phyloP scores from a whole-genome alignment of 2,329 filamentous ascomycete genomes.

The Fusarium sp. region DNA sequence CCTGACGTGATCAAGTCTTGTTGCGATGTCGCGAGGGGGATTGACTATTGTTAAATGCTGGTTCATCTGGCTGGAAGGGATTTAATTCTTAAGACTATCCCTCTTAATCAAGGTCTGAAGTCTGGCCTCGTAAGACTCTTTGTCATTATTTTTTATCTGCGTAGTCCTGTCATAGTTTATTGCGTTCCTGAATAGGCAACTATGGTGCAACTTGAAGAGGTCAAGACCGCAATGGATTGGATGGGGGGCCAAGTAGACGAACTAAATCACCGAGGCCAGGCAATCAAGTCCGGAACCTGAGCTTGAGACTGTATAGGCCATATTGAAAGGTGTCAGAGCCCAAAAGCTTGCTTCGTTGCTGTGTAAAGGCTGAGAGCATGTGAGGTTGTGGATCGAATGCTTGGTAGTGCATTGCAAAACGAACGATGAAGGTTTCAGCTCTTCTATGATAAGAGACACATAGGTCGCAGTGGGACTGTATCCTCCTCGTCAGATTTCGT shows the following conservation, averaged over 20 bases:
- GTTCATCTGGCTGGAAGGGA: neutral
- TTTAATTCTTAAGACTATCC: neutral
- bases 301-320: conserved; percentile 12
- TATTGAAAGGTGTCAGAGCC: neutral
- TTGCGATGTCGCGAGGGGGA: neutral
- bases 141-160: conserved; percentile 21
- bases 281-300: neutral
- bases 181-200: conserved; percentile 31
- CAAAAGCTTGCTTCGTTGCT: conserved; percentile 8
- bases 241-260: neutral
- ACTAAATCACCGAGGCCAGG: conserved; percentile 1
- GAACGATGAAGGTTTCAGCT: neutral
- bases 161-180: conserved; percentile 15
- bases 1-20: neutral
- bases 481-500: neutral
- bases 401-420: conserved; percentile 6
- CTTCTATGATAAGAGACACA: neutral
- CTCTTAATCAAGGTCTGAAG: neutral
- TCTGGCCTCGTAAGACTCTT: neutral
- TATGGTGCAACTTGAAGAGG: conserved; percentile 21
- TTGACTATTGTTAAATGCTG: neutral
- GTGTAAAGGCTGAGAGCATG: neutral
- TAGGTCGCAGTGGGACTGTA: neutral
- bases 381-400: neutral
- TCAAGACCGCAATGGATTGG: conserved; percentile 2